Evolutionary conservation across 495 filamentous ascomycete species (phyloP), one percentile per base, ranked within the genome.

Genomic region (Coniosporium apollinis): DNA sequence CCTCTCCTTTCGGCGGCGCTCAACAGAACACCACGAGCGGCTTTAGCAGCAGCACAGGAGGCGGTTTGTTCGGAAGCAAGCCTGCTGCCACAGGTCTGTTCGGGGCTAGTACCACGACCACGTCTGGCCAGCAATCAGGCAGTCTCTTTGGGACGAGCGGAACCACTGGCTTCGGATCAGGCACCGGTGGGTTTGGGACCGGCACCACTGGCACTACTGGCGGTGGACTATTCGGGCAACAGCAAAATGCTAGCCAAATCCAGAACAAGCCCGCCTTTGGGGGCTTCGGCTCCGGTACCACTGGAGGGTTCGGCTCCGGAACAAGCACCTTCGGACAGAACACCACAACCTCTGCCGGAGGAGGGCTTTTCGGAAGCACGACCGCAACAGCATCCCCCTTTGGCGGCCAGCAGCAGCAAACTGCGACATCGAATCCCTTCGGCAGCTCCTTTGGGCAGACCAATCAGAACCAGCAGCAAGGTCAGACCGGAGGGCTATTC

Each of bases 191-290:
- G n/a, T n/a, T n/a, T n/a, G n/a, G n/a, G n/a, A n/a, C n/a, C n/a
- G n/a, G n/a, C 34, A 45, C 48, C 16, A 55, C 54, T 22, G 43
- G 65, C 39, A 60, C 67, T 1, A 50, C 70, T 14, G 62, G 69
- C 31, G 61, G 58, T 15, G 52, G 59, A 17, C 47, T 69, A 15
- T 79, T 82, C 49, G 76, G 76, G 9, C 53, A 55, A 51, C 6
- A 49, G 41, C 17, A 45, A 42, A 34, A 42, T 50, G 18, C 62
- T 25, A 19, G 16, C 22, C 30, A 30, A 15, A 37, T 5, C 16
- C 53, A 48, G 36, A 52, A 44, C 28, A 55, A 58, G 11, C 45
- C 55, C 31, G 19, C 45, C 15, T 51, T 48, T 22, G 42, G 45
- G 30, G 42, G 38, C 13, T 50, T 50, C 22, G 47, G 44, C 2